These are phyloP conservation scores for Ochromonas danica DNA, from an alignment of 108 stramenopile genomes.

Conservation along the genomic window DNA sequence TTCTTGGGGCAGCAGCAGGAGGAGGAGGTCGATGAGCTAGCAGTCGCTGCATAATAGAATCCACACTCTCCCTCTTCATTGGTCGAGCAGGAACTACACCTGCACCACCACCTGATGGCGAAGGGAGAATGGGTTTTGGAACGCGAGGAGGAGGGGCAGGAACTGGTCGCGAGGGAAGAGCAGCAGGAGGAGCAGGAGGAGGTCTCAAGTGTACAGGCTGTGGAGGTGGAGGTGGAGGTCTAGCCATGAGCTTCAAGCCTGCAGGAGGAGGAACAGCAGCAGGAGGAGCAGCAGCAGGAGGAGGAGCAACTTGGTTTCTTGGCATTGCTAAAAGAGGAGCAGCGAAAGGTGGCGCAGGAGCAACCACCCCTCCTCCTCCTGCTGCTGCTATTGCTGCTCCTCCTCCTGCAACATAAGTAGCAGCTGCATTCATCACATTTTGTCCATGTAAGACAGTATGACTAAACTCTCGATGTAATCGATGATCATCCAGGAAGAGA, in stretches of 20 bases:
- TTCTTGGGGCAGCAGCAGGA: no score
- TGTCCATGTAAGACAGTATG: constrained; percentile 42
- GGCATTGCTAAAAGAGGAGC: not conserved
- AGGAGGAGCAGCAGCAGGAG: not conserved
- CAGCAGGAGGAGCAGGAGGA: no score
- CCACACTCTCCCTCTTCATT: no score
- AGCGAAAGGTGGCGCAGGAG: not conserved
- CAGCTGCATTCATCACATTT: not conserved
- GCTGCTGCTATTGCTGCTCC: not conserved
- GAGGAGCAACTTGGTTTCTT: not conserved
- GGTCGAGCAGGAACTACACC: no score
- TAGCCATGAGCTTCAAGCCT: not conserved
- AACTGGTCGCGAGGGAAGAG: no score
- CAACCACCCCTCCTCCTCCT: not conserved
- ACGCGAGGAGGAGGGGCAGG: no score
- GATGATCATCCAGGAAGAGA: constrained; percentile 46
- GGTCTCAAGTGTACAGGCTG: no score
- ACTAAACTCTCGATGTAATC: constrained; percentile 49
- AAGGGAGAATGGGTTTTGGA: no score
- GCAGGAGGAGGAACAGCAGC: not conserved
- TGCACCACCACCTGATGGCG: no score
- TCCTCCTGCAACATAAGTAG: not conserved
- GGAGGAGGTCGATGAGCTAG: no score
- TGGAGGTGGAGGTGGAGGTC: no score
- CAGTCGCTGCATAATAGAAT: no score